Evolutionary conservation across 176 grass and related monocot species (phyloP).

Genomic region (Triticum timopheevii): DNA sequence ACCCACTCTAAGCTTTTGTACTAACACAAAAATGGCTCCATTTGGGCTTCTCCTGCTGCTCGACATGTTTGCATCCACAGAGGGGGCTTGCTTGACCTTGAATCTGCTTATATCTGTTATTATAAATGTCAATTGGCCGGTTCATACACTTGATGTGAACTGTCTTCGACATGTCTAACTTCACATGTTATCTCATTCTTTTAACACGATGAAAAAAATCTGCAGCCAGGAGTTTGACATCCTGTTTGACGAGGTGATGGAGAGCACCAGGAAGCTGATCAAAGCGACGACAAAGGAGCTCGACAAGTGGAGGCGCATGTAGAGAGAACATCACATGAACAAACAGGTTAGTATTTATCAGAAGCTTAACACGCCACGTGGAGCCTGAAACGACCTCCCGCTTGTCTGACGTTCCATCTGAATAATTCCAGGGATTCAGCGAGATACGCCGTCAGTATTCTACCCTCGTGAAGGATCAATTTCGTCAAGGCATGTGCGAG

Average conservation of each 20-base stretch:
- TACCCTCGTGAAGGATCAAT: constrained; percentile 3
- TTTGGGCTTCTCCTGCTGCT: background rate
- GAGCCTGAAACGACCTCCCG: constrained; percentile 7
- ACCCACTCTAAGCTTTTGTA: background rate
- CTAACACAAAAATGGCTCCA: constrained; percentile 2
- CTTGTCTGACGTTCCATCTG: constrained; percentile 3
- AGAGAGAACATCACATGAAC: constrained; percentile 3
- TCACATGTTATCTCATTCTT: background rate
- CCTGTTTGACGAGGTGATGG: constrained; percentile 77
- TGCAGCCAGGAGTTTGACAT: constrained; percentile 64
- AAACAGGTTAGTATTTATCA: background rate
- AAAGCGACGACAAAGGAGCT: constrained; percentile 86
- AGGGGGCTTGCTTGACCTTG: background rate
- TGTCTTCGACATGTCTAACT: background rate
- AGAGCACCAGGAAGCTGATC: constrained; percentile 72
- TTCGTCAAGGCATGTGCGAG: constrained; percentile 38
- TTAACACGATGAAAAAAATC: background rate
- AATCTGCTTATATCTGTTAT: background rate
- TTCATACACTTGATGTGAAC: background rate
- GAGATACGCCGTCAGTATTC: constrained; percentile 26
- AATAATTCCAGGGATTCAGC: constrained; percentile 33
- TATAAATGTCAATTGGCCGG: background rate
- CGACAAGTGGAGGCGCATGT: constrained; percentile 80
- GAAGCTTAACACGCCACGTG: background rate
- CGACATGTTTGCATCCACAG: background rate